These are phyloP conservation scores for Herpotrichia juniperi DNA, from an alignment of 2,329 filamentous ascomycete species.

Conservation along the genomic window DNA sequence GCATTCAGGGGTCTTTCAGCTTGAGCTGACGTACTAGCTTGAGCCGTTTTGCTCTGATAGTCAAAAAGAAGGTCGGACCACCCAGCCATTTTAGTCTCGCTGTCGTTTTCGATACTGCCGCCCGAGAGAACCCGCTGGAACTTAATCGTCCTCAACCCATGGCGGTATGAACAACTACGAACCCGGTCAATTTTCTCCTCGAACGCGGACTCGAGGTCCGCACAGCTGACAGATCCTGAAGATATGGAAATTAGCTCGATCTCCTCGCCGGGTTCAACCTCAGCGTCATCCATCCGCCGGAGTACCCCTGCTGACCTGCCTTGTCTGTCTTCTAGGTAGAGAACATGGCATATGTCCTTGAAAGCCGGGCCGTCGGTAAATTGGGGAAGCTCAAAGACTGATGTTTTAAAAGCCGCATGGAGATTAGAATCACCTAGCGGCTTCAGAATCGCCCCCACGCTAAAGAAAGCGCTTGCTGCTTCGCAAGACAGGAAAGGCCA, in stretches of 20 bases:
- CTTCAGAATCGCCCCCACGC: slow-evolving; percentile 3
- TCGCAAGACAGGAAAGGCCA: slow-evolving; percentile 10
- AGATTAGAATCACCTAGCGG: neutral
- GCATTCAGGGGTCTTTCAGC: slow-evolving; percentile 4
- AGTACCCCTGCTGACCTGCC: slow-evolving; percentile 8
- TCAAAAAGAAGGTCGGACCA: neutral
- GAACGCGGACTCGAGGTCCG: slow-evolving; percentile 6
- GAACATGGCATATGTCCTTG: slow-evolving; percentile 4
- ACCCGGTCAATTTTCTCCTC: slow-evolving; percentile 4
- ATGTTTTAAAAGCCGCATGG: neutral
- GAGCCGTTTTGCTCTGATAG: neutral
- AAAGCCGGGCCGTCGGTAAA: slow-evolving; percentile 1
- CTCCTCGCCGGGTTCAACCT: slow-evolving; percentile 3
- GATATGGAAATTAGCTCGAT: slow-evolving; percentile 11
- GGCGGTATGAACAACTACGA: neutral
- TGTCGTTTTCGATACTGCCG: neutral
- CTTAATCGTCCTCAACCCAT: neutral
- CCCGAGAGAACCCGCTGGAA: slow-evolving; percentile 4
- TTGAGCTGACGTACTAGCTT: neutral
- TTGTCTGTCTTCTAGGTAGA: slow-evolving; percentile 9
- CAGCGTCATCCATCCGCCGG: slow-evolving; percentile 5
- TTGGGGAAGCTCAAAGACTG: slow-evolving; percentile 7
- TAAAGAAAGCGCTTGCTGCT: slow-evolving; percentile 1
- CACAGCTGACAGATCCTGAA: slow-evolving; percentile 4
- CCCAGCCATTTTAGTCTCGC: neutral